Evolutionary conservation across 345 rosid species (phyloP).

Genomic region (Citrus inodora): DNA sequence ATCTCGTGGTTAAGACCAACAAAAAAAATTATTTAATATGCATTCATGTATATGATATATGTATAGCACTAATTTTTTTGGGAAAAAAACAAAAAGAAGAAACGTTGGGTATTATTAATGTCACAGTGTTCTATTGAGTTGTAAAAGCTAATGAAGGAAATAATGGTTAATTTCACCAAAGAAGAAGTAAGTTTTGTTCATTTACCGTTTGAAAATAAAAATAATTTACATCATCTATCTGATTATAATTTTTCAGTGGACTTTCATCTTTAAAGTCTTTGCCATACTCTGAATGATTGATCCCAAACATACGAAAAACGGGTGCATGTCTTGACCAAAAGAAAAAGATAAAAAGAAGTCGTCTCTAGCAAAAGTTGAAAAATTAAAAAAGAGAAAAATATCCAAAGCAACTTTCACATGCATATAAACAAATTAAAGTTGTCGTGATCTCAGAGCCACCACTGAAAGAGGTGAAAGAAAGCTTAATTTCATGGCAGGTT

Average conservation of each 20-base stretch:
- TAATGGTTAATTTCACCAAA: too few species aligned
- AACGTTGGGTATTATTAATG: too few species aligned
- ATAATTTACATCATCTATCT: not conserved
- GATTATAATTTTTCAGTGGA: not conserved
- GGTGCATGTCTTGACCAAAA: not conserved
- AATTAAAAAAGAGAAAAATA: constrained; percentile 1
- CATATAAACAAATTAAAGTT: not conserved
- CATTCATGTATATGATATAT: too few species aligned
- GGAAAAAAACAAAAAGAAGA: too few species aligned
- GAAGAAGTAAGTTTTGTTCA: too few species aligned
- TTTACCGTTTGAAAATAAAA: not conserved
- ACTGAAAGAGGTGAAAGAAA: not conserved
- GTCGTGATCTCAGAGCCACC: not conserved
- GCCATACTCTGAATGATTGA: not conserved
- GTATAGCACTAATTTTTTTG: too few species aligned
- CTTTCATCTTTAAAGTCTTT: not conserved
- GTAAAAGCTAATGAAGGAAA: too few species aligned
- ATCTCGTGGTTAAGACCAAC: too few species aligned
- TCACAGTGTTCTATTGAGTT: too few species aligned
- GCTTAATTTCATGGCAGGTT: constrained; percentile 1
- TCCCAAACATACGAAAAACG: not conserved
- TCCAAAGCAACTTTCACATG: constrained; percentile 17
- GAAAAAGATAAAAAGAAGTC: not conserved
- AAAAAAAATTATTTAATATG: too few species aligned
- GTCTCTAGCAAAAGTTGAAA: not conserved